Conservation (phyloP, 371 early-diverging fungal genomes). For the Mucor circinelloides region DNA sequence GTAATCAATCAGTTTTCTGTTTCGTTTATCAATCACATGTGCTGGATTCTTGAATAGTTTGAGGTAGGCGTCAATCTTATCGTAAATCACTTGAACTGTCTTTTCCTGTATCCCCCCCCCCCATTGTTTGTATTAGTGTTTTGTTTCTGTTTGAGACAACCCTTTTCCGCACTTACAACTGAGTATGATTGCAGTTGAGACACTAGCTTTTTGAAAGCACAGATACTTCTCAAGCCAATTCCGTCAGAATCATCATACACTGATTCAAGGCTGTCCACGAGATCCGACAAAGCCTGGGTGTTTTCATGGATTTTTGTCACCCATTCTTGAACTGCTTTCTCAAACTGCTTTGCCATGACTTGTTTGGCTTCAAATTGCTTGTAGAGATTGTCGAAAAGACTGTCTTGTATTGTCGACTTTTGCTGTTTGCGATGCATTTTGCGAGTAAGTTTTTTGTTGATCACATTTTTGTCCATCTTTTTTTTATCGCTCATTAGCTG, state of each 20-base stretch:
- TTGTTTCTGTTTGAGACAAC: slow-evolving; percentile 3
- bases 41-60: slow-evolving; percentile 68
- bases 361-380: slow-evolving; percentile 66
- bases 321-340: slow-evolving; percentile 59
- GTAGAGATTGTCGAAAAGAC: slow-evolving; percentile 59
- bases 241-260: slow-evolving; percentile 57
- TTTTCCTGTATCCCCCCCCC: background rate
- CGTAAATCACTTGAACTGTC: slow-evolving; percentile 35
- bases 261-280: slow-evolving; percentile 63
- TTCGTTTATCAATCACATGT: slow-evolving; percentile 78
- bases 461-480: slow-evolving; percentile 64
- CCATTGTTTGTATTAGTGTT: background rate
- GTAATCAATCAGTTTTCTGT: slow-evolving; percentile 75
- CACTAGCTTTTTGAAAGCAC: background rate
- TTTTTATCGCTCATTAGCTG: slow-evolving; percentile 76
- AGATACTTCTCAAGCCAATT: slow-evolving; percentile 24
- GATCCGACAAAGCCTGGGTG: slow-evolving; percentile 58
- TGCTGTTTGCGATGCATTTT: slow-evolving; percentile 64
- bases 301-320: slow-evolving; percentile 55
- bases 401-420: slow-evolving; percentile 56
- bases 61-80: slow-evolving; percentile 56
- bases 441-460: slow-evolving; percentile 74
- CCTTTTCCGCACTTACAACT: background rate
- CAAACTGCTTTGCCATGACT: slow-evolving; percentile 53
- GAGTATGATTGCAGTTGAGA: background rate